Conservation (phyloP, 306 rosid species). For the Lathyrus sativus region DNA sequence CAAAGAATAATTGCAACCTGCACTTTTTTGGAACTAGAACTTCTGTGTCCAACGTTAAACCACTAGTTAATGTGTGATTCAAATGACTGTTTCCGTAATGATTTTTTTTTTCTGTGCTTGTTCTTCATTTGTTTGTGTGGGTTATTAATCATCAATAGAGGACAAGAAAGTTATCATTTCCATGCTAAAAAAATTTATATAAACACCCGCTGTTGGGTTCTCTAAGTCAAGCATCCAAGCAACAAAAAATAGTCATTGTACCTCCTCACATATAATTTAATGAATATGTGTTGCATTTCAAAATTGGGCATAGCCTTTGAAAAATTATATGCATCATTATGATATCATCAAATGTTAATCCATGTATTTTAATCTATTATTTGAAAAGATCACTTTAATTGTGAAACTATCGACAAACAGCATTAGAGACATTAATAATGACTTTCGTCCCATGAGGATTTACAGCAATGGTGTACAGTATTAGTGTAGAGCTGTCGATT, state of each 20-base stretch:
- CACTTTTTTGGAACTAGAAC: background rate
- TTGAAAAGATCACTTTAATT: conserved; percentile 2
- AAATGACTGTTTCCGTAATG: conserved; percentile 19
- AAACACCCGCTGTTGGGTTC: background rate
- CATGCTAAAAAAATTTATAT: background rate
- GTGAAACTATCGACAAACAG: conserved; percentile 9
- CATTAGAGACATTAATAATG: background rate
- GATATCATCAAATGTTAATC: background rate
- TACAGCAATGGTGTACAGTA: no score
- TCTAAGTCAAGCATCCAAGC: background rate
- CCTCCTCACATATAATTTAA: background rate
- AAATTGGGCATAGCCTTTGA: background rate
- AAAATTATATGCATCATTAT: background rate
- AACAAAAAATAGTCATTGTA: background rate
- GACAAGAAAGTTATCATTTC: background rate
- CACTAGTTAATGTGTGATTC: conserved; percentile 13
- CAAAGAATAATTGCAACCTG: conserved; percentile 29
- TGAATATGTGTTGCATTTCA: conserved; percentile 1
- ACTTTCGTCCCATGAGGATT: background rate
- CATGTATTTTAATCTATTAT: background rate
- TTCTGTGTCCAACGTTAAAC: conserved; percentile 23
- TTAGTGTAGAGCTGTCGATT: no score
- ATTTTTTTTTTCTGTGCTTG: background rate
- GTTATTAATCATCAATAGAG: conserved; percentile 11
- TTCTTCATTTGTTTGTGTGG: conserved; percentile 12